Percentiles rank a stretch among this genome's conserved stretches.
These are phyloP conservation scores for Cladosporium sp. DNA, from an alignment of 2,329 filamentous ascomycete species.

Conservation along the genomic window DNA sequence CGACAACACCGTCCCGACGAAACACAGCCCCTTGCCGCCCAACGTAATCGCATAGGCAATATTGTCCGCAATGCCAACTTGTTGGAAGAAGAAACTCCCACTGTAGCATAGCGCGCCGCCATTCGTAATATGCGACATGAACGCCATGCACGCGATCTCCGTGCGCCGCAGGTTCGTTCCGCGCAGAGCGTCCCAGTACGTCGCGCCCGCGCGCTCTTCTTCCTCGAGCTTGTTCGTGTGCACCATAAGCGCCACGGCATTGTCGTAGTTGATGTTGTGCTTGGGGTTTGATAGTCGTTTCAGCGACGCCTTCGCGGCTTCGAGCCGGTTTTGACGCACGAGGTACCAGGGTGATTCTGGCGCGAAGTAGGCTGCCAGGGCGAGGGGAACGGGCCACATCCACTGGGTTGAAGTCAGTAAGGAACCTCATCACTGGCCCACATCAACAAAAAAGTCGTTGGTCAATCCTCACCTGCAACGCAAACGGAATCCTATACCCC, in stretches of 20 bases:
- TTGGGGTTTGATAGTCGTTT: conserved; percentile 16
- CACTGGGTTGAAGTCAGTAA: conserved; percentile 25
- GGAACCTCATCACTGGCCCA: neutral
- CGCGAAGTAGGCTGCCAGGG: conserved; percentile 18
- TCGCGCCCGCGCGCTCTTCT: conserved; percentile 22
- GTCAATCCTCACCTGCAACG: conserved; percentile 27
- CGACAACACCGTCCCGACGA: conserved; percentile 17
- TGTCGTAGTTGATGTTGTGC: conserved; percentile 23
- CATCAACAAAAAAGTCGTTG: neutral
- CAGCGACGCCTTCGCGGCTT: conserved; percentile 15
- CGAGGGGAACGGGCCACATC: conserved; percentile 35
- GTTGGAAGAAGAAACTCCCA: conserved; percentile 34
- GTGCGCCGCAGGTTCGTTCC: conserved; percentile 41
- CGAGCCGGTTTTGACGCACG: conserved; percentile 16
- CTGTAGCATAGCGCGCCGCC: conserved; percentile 30
- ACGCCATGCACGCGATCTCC: conserved; percentile 35
- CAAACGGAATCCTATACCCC: conserved; percentile 35
- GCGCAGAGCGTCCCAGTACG: conserved; percentile 34
- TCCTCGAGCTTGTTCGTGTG: conserved; percentile 33
- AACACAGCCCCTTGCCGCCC: conserved; percentile 19
- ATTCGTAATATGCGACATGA: conserved; percentile 32
- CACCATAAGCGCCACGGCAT: conserved; percentile 33
- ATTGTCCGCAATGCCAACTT: conserved; percentile 31
- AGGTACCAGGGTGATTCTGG: conserved; percentile 22
- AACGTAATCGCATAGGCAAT: conserved; percentile 33